Base-by-base conservation (phyloP, 2,329 filamentous ascomycete species). In the Aspergillus pseudotamarii region DNA sequence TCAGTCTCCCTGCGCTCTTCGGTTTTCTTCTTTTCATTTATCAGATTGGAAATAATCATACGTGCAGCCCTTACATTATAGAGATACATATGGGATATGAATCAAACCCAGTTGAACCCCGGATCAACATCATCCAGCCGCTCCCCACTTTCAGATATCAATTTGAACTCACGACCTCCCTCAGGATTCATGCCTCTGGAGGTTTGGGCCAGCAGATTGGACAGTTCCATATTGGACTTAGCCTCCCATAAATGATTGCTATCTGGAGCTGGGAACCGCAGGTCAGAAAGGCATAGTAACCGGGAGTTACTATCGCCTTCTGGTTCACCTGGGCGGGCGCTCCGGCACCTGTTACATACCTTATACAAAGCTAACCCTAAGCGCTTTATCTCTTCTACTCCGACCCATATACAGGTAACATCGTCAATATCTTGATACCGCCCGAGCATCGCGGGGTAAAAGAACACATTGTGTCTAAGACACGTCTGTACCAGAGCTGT, bases 321-420 rank as follows among this genome's bases (percentile, higher is more conserved):
- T 26, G 5, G 12, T 23, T 48, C 45, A 26, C 21, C 21, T 48
- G 5, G 23, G 12, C 5, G 23, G 12, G 10, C 23, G 23, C n/a
- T 14, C 4, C 57, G 32, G 38, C 59, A 64, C 6, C 63, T 30
- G 28, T 63, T 56, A 23, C 53, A 65, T 2, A 72, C 41, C 51
- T 69, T 71, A 51, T 71, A 72, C 26, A 73, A 43, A 2, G 70
- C 66, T 6, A 73, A 30, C 1, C 60, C 65, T 5, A 73, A 69
- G 2, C 67, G 66, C 54, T 74, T 74, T 6, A 70, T 59, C 41
- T 73, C 72, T 48, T 74, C 71, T 1, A 73, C 62, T 1, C 67
- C 61, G 4, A 67, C 54, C 68, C 70, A 71, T 30, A 69, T 64
- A 23, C 65, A 71, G 12, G 68, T 62, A 1, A 66, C 59, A 8